These are phyloP conservation scores for Cladorrhinum samala DNA, from an alignment of 495 filamentous ascomycete species.

Conservation along the genomic window DNA sequence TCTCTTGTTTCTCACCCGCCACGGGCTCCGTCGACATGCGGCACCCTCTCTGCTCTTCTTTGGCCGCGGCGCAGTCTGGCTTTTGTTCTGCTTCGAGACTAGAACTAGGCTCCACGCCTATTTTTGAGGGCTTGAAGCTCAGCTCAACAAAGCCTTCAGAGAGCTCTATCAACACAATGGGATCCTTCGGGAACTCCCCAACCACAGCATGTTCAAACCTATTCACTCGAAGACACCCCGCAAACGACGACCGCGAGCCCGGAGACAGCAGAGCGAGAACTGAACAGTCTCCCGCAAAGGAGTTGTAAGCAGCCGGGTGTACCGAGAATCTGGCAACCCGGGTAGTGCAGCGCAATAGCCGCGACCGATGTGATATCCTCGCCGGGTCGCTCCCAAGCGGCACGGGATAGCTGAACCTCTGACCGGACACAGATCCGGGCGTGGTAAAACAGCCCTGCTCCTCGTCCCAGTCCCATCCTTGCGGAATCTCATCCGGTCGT, in stretches of 20 bases:
- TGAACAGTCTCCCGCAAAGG: slow-evolving; percentile 5
- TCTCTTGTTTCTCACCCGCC: background rate
- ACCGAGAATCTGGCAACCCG: background rate
- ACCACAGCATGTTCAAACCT: background rate
- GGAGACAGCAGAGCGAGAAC: slow-evolving; percentile 2
- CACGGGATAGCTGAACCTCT: background rate
- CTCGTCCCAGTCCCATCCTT: background rate
- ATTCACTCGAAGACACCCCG: slow-evolving; percentile 15
- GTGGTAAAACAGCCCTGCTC: background rate
- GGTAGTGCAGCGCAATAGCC: slow-evolving; percentile 11
- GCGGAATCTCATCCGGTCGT: background rate
- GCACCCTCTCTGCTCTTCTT: background rate
- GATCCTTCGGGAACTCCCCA: background rate
- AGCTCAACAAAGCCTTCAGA: slow-evolving; percentile 7
- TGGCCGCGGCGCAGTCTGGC: background rate
- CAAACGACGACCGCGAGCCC: background rate
- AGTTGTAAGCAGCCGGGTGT: slow-evolving; percentile 1
- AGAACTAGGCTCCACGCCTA: too few relatives aligned
- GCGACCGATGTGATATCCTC: background rate
- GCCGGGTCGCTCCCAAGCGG: slow-evolving; percentile 3
- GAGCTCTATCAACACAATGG: slow-evolving; percentile 11
- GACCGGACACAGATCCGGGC: background rate
- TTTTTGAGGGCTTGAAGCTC: background rate
- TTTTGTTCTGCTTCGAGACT: background rate
- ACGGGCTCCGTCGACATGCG: background rate